Evolutionary conservation across 257 asterid genomes (phyloP), one percentile per base, ranked within the genome.

Genomic region (Scutellaria barbata): DNA sequence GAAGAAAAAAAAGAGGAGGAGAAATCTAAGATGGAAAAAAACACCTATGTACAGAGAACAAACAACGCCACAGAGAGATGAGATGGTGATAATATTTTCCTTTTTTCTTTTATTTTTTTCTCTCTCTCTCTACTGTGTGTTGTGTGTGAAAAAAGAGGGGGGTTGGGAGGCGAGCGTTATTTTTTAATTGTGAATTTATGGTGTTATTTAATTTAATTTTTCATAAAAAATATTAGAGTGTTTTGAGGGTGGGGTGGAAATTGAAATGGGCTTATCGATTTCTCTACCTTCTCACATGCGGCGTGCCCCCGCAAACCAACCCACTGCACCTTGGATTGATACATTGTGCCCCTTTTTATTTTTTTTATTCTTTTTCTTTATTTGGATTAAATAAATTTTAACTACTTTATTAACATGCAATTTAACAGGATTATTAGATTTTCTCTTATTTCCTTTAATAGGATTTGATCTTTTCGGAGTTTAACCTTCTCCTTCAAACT

Each of bases 231-330:
- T 43, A 13, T 33, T n/a, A 30, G 25, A 22, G 25, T 22, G 25
- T 4, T 25, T 4, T 13, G 4, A 1, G 18, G 16, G 66, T 61
- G 51, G 56, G 63, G 51, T 40, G 3, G 56, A 62, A 33, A 22
- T 9, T 7, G 74, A 61, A 13, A 65, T 51, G 50, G 20, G 74
- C 66, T 66, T 72, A 72, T 80, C 76, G 81, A 72, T 69, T 55
- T 72, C 68, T 52, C 63, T 73, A 63, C 73, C 52, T 16, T 67
- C 43, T 72, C 76, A 76, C 84, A 53, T 30, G 35, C 35, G 25
- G 25, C 25, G 25, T 64, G 74, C 79, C 66, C 76, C 81, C 76
- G 66, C 78, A 67, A 72, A 73, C 79, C 80, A 66, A 75, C 83
- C 67, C 47, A 72, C 72, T 59, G 53, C 66, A 43, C 51, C 71